Percentiles rank a stretch among this genome's conserved stretches.
phyloP scores from a whole-genome alignment of 345 rosid species.

The Dovyalis caffra region DNA sequence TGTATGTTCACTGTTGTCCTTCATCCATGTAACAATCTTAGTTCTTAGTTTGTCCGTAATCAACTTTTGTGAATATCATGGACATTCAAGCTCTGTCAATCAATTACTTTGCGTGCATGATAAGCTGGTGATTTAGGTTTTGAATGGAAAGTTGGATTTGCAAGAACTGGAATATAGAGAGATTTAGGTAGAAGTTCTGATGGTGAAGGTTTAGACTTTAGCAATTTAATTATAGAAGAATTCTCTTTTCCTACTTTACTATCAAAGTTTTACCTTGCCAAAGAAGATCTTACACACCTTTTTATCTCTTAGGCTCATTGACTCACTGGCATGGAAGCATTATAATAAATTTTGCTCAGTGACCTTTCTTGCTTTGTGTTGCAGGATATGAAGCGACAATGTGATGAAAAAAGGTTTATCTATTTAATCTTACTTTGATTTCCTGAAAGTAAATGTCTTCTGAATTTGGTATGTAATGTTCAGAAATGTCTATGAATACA shows the following conservation, averaged over 20 bases:
- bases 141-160: too few relatives aligned
- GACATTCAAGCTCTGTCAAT: too few relatives aligned
- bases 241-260: not conserved
- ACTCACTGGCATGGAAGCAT: not conserved
- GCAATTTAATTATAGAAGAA: not conserved
- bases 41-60: not conserved
- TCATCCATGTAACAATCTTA: not conserved
- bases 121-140: too few relatives aligned
- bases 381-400: conserved; percentile 99
- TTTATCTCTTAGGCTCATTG: not conserved
- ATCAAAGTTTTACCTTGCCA: not conserved
- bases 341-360: conserved; percentile 14
- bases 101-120: too few relatives aligned
- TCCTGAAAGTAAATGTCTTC: conserved; percentile 19
- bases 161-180: too few relatives aligned
- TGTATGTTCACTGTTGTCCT: not conserved
- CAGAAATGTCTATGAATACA: conserved; percentile 75
- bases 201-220: not conserved
- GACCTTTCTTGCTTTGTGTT: conserved; percentile 19
- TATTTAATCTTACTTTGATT: conserved; percentile 8
- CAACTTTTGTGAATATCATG: not conserved
- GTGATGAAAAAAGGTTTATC: conserved; percentile 87
- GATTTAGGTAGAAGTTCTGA: not conserved
- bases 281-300: not conserved
- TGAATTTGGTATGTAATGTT: conserved; percentile 27